Evolutionary conservation across 2,329 filamentous ascomycete species (phyloP).

Genomic region (Colletotrichum echinochloae): DNA sequence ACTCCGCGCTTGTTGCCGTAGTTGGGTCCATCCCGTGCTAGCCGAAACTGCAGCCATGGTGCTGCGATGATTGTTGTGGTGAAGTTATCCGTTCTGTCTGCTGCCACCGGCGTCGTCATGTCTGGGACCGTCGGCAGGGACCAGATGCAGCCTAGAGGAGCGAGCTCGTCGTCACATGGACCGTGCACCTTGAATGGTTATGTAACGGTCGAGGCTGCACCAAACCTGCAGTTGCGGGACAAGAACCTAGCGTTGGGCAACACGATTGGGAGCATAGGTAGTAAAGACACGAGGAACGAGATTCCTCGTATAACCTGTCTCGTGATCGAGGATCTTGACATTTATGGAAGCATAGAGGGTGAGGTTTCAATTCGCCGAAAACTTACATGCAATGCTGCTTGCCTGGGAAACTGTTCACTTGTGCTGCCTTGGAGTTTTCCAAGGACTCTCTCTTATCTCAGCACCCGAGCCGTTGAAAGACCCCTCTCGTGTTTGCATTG

Average conservation of each 20-base stretch:
- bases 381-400: not conserved
- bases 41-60: constrained; percentile 66
- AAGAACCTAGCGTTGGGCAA: not conserved
- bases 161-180: constrained; percentile 38
- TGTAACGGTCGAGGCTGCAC: constrained; percentile 13
- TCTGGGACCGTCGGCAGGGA: constrained; percentile 35
- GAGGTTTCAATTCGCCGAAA: not conserved
- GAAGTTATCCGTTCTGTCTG: constrained; percentile 17
- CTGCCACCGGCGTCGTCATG: constrained; percentile 23
- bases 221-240: not conserved
- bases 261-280: not conserved
- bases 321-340: too few relatives aligned
- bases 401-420: not conserved
- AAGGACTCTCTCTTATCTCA: not conserved
- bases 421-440: not conserved
- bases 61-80: constrained; percentile 21
- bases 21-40: constrained; percentile 86
- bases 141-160: constrained; percentile 36
- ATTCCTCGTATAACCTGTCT: not conserved
- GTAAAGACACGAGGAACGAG: not conserved
- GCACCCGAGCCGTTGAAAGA: not conserved
- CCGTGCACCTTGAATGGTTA: constrained; percentile 40
- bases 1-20: constrained; percentile 90
- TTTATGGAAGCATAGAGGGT: too few relatives aligned
- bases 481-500: not conserved